These are phyloP conservation scores for Mortierella sp. DNA, from an alignment of 371 early-diverging fungal species.

Conservation along the genomic window DNA sequence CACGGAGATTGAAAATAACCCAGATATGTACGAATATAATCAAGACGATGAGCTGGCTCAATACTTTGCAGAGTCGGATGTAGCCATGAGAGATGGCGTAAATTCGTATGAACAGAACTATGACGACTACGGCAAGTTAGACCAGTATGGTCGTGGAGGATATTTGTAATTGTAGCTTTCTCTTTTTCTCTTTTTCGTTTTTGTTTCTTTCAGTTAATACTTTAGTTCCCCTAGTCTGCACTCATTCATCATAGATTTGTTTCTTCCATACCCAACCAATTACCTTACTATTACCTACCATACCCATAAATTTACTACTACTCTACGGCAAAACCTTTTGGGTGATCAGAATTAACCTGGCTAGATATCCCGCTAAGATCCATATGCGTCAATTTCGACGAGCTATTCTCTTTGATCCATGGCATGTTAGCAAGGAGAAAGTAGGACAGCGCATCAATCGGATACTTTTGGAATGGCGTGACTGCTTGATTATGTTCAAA, in stretches of 20 bases:
- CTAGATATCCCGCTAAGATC: too few relatives aligned
- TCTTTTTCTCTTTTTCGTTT: background rate
- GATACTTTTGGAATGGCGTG: too few relatives aligned
- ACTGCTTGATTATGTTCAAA: too few relatives aligned
- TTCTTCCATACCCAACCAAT: background rate
- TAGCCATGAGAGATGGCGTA: conserved; percentile 13
- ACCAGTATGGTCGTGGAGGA: conserved; percentile 30
- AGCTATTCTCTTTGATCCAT: too few relatives aligned
- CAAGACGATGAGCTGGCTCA: conserved; percentile 53
- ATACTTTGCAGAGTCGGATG: conserved; percentile 54
- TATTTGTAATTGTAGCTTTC: conserved; percentile 19
- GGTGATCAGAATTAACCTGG: too few relatives aligned
- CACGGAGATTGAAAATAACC: conserved; percentile 13
- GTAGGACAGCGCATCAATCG: too few relatives aligned
- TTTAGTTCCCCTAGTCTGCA: background rate
- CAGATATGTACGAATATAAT: conserved; percentile 48
- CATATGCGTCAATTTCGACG: too few relatives aligned
- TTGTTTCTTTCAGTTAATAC: background rate
- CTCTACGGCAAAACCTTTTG: too few relatives aligned
- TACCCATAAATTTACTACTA: background rate
- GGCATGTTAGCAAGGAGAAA: too few relatives aligned
- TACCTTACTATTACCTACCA: background rate
- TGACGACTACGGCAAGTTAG: conserved; percentile 15
- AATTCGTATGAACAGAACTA: conserved; percentile 20
- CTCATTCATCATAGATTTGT: background rate